phyloP scores from a whole-genome alignment of 2,329 filamentous ascomycete species.

The Diplodia sapinea region DNA sequence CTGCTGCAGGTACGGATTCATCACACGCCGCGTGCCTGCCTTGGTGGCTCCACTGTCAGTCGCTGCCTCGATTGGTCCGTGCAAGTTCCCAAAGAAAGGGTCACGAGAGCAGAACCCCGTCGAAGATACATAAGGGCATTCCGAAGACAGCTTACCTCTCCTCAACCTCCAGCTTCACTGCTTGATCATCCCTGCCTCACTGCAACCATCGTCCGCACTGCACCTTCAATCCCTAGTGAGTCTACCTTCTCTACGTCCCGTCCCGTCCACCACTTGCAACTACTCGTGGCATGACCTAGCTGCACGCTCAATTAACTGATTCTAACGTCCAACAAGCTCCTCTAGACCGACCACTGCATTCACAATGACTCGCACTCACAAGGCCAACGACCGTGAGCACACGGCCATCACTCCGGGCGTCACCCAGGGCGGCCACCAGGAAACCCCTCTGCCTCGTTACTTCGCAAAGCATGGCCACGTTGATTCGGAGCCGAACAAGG shows the following conservation, averaged over 20 bases:
- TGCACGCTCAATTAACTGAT: background rate
- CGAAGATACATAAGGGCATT: constrained; percentile 32
- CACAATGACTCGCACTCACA: constrained; percentile 89
- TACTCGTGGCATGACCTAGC: constrained; percentile 25
- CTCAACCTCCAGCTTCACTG: constrained; percentile 10
- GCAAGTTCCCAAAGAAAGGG: constrained; percentile 24
- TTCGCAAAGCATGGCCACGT: constrained; percentile 86
- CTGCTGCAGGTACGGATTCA: constrained; percentile 29
- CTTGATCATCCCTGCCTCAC: constrained; percentile 12
- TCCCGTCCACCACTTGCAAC: constrained; percentile 16
- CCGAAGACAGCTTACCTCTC: constrained; percentile 23
- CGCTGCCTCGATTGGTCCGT: constrained; percentile 28
- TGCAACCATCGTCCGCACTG: background rate
- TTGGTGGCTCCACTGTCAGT: constrained; percentile 27
- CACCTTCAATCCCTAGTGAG: constrained; percentile 2
- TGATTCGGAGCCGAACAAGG: constrained; percentile 85
- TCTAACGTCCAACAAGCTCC: constrained; percentile 5
- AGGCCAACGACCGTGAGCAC: constrained; percentile 92
- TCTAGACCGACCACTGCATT: constrained; percentile 47
- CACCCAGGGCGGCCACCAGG: constrained; percentile 70
- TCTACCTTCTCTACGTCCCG: background rate
- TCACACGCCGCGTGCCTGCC: constrained; percentile 27
- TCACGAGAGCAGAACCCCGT: constrained; percentile 33
- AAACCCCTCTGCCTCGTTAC: constrained; percentile 83
- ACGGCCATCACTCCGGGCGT: constrained; percentile 74